A percentile compares a stretch with the other conserved stretches of the same genome.
Evolutionary conservation across 73 alveolate genomes (phyloP).

Genomic region (Loxodes magnus): DNA sequence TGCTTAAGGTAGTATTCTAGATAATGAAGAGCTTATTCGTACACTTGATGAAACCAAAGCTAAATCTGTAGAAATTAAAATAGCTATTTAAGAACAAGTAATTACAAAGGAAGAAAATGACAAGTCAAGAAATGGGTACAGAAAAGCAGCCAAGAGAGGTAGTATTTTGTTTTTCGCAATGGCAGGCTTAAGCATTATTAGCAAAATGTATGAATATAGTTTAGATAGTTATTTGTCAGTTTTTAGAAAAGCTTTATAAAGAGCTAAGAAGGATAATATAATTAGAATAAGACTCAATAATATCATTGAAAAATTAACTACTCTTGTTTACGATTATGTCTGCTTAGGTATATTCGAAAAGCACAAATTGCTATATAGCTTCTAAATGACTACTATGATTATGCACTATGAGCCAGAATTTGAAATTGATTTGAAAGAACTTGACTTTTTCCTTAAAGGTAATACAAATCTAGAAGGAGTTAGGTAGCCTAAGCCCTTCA

Average conservation of each 20-base stretch:
- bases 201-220: slow-evolving; percentile 99
- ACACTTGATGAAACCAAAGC: slow-evolving; percentile 93
- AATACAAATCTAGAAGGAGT: slow-evolving; percentile 92
- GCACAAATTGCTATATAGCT: slow-evolving; percentile 98
- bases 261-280: slow-evolving; percentile 93
- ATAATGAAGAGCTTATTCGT: slow-evolving; percentile 87
- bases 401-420: slow-evolving; percentile 96
- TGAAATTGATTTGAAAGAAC: slow-evolving; percentile 89
- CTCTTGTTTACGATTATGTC: slow-evolving; percentile 94
- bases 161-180: slow-evolving; percentile 98
- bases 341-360: slow-evolving; percentile 95
- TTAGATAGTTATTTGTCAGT: slow-evolving; percentile 94
- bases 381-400: slow-evolving; percentile 99
- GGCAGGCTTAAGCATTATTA: slow-evolving; percentile 93
- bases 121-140: slow-evolving; percentile 72
- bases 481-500: slow-evolving; percentile 48
- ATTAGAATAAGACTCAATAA: slow-evolving; percentile 88
- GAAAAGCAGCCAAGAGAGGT: slow-evolving; percentile 80
- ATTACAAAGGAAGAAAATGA: slow-evolving; percentile 92
- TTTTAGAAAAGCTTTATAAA: slow-evolving; percentile 93
- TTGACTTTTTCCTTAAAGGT: slow-evolving; percentile 98
- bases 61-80: slow-evolving; percentile 90
- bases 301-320: slow-evolving; percentile 91
- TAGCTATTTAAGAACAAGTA: slow-evolving; percentile 88
- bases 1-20: slow-evolving; percentile 92